Evolutionary conservation across 2,329 filamentous ascomycete species (phyloP).

Genomic region (Trichoderma simmonsii): DNA sequence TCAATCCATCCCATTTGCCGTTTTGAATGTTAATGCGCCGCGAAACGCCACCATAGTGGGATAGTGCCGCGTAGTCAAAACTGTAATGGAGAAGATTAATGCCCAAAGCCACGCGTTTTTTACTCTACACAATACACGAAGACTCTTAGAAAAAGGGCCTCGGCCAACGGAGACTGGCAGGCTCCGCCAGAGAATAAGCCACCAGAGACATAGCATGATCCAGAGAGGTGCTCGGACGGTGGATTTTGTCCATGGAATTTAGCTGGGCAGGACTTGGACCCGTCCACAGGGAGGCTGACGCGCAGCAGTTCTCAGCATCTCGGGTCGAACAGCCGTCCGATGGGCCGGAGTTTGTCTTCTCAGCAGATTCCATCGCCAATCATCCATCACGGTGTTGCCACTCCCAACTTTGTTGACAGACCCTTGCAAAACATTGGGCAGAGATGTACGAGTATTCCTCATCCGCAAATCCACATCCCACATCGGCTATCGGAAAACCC

Average conservation of each 20-base stretch:
- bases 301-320: conserved; percentile 2
- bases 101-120: conserved; percentile 2
- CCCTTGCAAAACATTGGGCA: background rate
- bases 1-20: background rate
- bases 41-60: background rate
- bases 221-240: background rate
- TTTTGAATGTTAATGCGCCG: background rate
- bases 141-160: background rate
- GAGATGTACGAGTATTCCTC: background rate
- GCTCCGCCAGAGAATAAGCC: background rate
- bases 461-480: background rate
- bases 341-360: background rate
- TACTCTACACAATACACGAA: background rate
- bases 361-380: background rate
- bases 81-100: background rate
- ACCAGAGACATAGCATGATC: background rate
- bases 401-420: background rate
- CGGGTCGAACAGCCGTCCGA: background rate
- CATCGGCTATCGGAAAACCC: conserved; percentile 4
- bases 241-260: background rate
- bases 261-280: background rate
- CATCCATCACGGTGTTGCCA: background rate
- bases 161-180: conserved; percentile 3
- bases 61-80: conserved; percentile 8
- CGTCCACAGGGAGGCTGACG: conserved; percentile 1